Evolutionary conservation across 805 yeast species (phyloP), one percentile per base, ranked within the genome.

Genomic region (Candida sanyiensis): DNA sequence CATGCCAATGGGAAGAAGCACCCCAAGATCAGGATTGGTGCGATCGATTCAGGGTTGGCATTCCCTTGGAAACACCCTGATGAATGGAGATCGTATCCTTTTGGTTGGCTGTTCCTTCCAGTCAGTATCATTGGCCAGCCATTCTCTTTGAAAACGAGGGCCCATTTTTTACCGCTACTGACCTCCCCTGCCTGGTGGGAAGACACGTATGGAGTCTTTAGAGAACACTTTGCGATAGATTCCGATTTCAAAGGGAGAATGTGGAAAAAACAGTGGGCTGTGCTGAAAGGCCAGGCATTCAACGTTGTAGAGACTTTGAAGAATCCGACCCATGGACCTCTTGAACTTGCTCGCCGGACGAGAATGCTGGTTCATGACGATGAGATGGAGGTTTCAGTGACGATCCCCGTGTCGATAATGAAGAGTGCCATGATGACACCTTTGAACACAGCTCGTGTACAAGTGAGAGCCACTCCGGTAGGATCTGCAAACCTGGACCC

Each of bases 31-130:
- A 67, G 63, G 36, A 65, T 82, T 22, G 87, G 85, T 3, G 90
- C 89, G 1, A 82, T 82, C 32, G 89, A 82, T 50, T 79, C 84
- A 12, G 88, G 88, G 0, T 62, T 82, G 22, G 69, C 88, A 0
- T 81, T 78, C 49, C 89, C 90, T 5, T 82, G 87, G 87, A 81
- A 82, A 50, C 86, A 80, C 47, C 89, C 89, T 0, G 84, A 82
- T 57, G 87, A 80, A 51, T 80, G 88, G 86, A 61, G 89, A 39
- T 77, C 85, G 1, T 82, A 78, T 49, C 89, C 89, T 0, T 82
- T 72, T 59, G 89, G 89, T 0, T 82, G 90, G 90, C 59, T 82
- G 19, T 80, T 76, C 49, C 57, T 82, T 24, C 89, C 89, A 1
- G 57, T 72, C 10, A 64, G 74, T 9, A 54, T 82, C 6, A 75